Percentiles rank a stretch among this genome's conserved stretches.
phyloP scores from a whole-genome alignment of 176 grass and related monocot species.

The Oryza longistaminata region DNA sequence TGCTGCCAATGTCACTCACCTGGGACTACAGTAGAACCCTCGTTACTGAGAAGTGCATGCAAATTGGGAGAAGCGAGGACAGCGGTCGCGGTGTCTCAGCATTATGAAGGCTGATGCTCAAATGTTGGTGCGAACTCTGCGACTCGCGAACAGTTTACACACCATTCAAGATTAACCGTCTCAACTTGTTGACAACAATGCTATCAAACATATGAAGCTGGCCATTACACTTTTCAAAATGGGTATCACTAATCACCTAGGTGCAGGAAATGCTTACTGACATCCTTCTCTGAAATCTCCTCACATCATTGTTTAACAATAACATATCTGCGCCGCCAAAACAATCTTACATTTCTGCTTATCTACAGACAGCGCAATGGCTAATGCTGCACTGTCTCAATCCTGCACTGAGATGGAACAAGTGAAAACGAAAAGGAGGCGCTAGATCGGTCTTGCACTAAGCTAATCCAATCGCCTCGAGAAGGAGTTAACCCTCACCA shows the following conservation, averaged over 20 bases:
- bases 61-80: too few species aligned
- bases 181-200: background rate
- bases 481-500: constrained; percentile 49
- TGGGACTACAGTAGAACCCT: too few species aligned
- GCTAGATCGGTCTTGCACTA: constrained; percentile 30
- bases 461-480: background rate
- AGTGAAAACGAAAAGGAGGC: background rate
- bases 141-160: background rate
- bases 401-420: background rate
- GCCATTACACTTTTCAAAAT: background rate
- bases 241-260: background rate
- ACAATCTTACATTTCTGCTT: constrained; percentile 7
- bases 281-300: background rate
- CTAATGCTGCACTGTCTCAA: background rate
- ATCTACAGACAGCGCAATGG: background rate
- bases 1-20: too few species aligned
- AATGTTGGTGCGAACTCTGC: background rate
- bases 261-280: background rate
- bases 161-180: background rate
- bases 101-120: background rate
- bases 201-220: background rate
- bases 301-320: background rate
- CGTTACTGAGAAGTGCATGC: too few species aligned
- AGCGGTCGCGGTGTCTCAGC: too few species aligned
- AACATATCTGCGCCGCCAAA: background rate